Percentiles rank a stretch among this genome's conserved stretches.
Conservation (phyloP, 495 filamentous ascomycete genomes). For the Penicillium malachiteum region DNA sequence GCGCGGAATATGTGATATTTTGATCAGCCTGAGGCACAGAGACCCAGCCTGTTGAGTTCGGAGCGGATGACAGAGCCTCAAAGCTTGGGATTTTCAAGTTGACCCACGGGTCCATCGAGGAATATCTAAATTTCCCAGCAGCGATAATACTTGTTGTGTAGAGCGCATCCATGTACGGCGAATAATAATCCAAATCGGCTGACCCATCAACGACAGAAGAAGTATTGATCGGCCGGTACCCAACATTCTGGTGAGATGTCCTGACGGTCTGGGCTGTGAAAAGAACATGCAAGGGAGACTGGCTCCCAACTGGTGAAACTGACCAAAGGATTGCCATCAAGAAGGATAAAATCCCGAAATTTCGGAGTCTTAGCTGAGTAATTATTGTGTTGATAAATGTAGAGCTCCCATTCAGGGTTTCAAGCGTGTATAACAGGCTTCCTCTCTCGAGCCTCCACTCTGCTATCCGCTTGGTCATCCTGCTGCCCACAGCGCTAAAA, state of each 20-base stretch:
- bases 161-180: not conserved
- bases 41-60: not conserved
- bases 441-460: slow-evolving; percentile 5
- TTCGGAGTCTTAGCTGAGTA: not conserved
- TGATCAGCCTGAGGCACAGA: not conserved
- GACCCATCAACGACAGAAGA: not conserved
- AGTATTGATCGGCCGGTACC: not conserved
- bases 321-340: not conserved
- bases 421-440: not conserved
- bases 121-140: not conserved
- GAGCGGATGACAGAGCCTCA: not conserved
- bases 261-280: not conserved
- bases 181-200: not conserved
- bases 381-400: not conserved
- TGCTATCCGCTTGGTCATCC: not conserved
- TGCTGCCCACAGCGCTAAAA: not conserved
- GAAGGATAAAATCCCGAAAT: not conserved
- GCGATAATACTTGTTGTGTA: slow-evolving; percentile 1
- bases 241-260: not conserved
- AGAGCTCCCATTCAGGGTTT: not conserved
- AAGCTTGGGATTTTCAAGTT: slow-evolving; percentile 1
- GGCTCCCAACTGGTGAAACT: not conserved
- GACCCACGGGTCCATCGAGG: not conserved
- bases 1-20: not conserved
- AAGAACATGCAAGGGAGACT: not conserved